Base-by-base conservation (phyloP, 2,329 filamentous ascomycete species). In the Karstenula rhodostoma region DNA sequence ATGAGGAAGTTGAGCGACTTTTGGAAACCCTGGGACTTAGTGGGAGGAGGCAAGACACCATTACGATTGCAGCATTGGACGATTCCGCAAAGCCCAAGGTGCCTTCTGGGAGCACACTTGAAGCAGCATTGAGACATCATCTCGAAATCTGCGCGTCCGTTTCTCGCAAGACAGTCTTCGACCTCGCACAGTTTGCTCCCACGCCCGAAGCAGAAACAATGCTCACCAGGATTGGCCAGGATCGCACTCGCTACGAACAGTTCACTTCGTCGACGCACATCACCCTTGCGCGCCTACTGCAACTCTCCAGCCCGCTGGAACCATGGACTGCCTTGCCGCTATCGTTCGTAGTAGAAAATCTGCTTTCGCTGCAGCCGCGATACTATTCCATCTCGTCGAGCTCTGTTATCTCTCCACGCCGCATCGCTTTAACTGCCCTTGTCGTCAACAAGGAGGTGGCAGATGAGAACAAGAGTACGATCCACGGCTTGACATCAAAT, bases 121-220 rank as follows among this genome's bases (percentile, higher is more conserved):
- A 77, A 1, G 76, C 77, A 0, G 73, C 81, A 3, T 78, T 84
- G 62, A 71, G 75, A 5, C 74, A 83, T 61, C 81, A 84, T 56
- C 77, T 85, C 1, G 83, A 85, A 56, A 80, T 84, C 61, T 75
- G 79, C 60, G 79, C 71, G 1, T 76, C 78, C 1, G 71, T 82
- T 3, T 73, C 79, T 1, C 71, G 80, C 51, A 79, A 82, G 48
- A 75, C 72, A 4, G 66, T 81, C 10, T 60, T 73, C 2, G 65
- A 73, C 2, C 65, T 83, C 2, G 71, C 76, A 1, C 73, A 77
- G 27, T 83, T 82, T 62, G 78, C 80, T 6, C 79, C 80, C 1
- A 73, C 70, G 0, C 43, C 64, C 1, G 59, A 67, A 5, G 72
- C 77, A 0, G 78, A 74, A 57, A 57, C 66, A 4, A 73, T 66